Conservation (phyloP, 2,329 filamentous ascomycete genomes). For the Fusarium compactum region DNA sequence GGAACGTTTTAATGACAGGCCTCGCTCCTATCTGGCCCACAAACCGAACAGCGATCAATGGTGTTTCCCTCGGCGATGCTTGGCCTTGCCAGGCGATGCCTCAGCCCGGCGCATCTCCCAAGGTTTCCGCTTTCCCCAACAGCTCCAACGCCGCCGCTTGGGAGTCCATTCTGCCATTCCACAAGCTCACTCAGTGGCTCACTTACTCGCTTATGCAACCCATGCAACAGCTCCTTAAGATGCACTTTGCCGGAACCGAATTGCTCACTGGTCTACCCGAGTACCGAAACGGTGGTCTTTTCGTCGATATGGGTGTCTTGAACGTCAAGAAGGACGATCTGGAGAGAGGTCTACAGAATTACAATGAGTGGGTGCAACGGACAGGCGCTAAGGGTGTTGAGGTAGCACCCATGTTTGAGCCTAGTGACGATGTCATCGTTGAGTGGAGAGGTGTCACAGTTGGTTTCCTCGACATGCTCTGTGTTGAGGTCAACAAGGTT, state of each 20-base stretch:
- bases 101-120: slow-evolving; percentile 59
- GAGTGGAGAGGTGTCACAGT: slow-evolving; percentile 75
- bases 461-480: slow-evolving; percentile 68
- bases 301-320: slow-evolving; percentile 86
- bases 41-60: slow-evolving; percentile 87
- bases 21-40: slow-evolving; percentile 89
- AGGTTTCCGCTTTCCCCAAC: slow-evolving; percentile 45
- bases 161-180: slow-evolving; percentile 89
- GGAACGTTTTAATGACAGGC: slow-evolving; percentile 90
- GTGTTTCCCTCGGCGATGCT: slow-evolving; percentile 88
- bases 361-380: slow-evolving; percentile 74
- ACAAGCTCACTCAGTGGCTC: slow-evolving; percentile 95
- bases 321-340: slow-evolving; percentile 78
- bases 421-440: slow-evolving; percentile 71
- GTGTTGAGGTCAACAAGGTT: slow-evolving; percentile 53
- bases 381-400: slow-evolving; percentile 73
- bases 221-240: slow-evolving; percentile 83
- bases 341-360: slow-evolving; percentile 75
- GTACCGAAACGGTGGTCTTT: slow-evolving; percentile 90
- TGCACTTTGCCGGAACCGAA: slow-evolving; percentile 84
- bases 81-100: slow-evolving; percentile 93
- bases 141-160: slow-evolving; percentile 58
- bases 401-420: slow-evolving; percentile 69
- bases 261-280: slow-evolving; percentile 89
- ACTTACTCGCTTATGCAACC: slow-evolving; percentile 94